Conservation (phyloP, 306 rosid genomes). For the Cercis canadensis region DNA sequence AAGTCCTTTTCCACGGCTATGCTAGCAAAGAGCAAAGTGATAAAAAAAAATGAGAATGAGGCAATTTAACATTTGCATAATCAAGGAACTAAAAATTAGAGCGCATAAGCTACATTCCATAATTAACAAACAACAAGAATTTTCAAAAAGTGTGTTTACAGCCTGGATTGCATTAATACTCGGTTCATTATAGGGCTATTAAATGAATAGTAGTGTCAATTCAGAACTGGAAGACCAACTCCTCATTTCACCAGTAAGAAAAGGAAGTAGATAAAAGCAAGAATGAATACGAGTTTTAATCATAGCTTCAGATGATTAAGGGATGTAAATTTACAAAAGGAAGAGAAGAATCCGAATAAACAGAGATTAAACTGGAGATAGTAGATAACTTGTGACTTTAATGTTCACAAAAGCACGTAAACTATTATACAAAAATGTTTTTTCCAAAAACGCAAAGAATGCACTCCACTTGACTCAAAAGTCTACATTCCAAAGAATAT, state of each 20-base stretch:
- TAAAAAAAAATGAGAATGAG: conserved; percentile 29
- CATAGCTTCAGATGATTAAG: not conserved
- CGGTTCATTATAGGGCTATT: conserved; percentile 7
- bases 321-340: conserved; percentile 20
- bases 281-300: not conserved
- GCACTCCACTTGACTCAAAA: not conserved
- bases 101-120: conserved; percentile 12
- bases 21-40: conserved; percentile 56
- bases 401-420: too few relatives aligned
- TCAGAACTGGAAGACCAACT: not conserved
- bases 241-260: not conserved
- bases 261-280: not conserved
- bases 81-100: conserved; percentile 6
- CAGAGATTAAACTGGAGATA: not conserved
- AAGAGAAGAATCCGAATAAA: not conserved
- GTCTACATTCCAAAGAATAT: conserved; percentile 2
- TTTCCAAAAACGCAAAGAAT: not conserved
- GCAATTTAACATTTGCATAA: conserved; percentile 19
- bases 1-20: conserved; percentile 87
- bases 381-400: too few relatives aligned
- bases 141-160: conserved; percentile 4
- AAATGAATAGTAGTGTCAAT: conserved; percentile 11
- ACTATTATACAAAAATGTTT: too few relatives aligned
- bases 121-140: conserved; percentile 5
- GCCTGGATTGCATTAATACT: conserved; percentile 24